Evolutionary conservation across 2,329 filamentous ascomycete species (phyloP).

Genomic region (Pseudogymnoascus sp.): DNA sequence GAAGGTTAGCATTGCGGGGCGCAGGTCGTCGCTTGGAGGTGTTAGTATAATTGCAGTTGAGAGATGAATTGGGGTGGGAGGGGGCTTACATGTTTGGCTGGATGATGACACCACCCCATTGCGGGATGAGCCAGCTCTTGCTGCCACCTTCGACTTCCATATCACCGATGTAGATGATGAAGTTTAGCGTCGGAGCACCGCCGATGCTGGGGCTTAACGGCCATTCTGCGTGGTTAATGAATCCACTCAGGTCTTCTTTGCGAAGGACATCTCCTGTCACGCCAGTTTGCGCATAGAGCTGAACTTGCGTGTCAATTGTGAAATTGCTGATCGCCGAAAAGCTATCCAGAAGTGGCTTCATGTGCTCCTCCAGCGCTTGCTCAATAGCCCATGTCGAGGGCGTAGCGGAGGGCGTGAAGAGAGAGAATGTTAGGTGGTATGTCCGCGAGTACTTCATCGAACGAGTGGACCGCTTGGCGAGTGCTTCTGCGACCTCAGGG

Average conservation of each 20-base stretch:
- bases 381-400: slow-evolving; percentile 93
- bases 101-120: slow-evolving; percentile 80
- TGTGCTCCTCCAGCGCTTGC: slow-evolving; percentile 68
- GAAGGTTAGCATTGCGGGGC: slow-evolving; percentile 79
- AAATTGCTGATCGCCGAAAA: slow-evolving; percentile 86
- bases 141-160: slow-evolving; percentile 40
- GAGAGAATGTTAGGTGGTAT: slow-evolving; percentile 91
- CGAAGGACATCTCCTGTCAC: slow-evolving; percentile 53
- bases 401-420: slow-evolving; percentile 72
- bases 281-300: slow-evolving; percentile 77
- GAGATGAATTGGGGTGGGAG: slow-evolving; percentile 46
- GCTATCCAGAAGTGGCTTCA: slow-evolving; percentile 72
- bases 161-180: slow-evolving; percentile 80
- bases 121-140: slow-evolving; percentile 81
- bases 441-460: slow-evolving; percentile 88
- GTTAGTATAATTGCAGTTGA: slow-evolving; percentile 41
- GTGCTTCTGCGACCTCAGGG: slow-evolving; percentile 46
- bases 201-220: slow-evolving; percentile 91
- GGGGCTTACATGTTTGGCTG: slow-evolving; percentile 52
- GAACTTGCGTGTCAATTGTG: slow-evolving; percentile 91
- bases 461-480: slow-evolving; percentile 67
- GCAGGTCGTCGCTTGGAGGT: slow-evolving; percentile 53
- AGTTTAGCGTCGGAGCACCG: slow-evolving; percentile 88
- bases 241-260: slow-evolving; percentile 83
- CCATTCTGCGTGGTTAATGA: slow-evolving; percentile 98